Evolutionary conservation across 768 basidiomycete genomes (phyloP), one percentile per base, ranked within the genome.

Genomic region (Nidularia sp.): DNA sequence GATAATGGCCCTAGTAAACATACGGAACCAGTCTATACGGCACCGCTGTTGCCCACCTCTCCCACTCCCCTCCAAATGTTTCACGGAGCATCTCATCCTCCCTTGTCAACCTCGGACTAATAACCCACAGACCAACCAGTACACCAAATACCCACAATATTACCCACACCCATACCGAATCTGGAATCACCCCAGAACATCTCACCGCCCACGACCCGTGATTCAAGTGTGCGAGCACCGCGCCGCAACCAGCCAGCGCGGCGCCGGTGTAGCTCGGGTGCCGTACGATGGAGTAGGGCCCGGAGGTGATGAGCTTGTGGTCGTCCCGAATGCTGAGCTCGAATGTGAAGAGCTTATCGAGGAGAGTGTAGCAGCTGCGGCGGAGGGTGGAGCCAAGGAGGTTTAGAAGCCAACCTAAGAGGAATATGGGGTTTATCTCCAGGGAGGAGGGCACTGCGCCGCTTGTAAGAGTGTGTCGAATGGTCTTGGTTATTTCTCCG

Each of bases 311-410:
- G 4, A 68, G 61, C 10, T 52, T 45, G 49, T 68, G 67, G 36
- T 61, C 53, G 42, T 61, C 59, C 25, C 59, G 65, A 48, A 76
- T 64, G n/a, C 64, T 65, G 34, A 74, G 60, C 52, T 75, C 64
- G 53, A 72, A 59, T 22, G 52, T 57, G 55, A 55, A 64, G 34
- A 44, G 49, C 31, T 45, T 42, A 3, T 51, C 57, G 3, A 55
- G 43, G n/a, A 41, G 47, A 10, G 22, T 35, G 47, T 55, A 60
- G 44, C 61, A 58, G 22, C 44, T 18, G 3, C 4, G 7, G 35
- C 54, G 59, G 18, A 58, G 45, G 5, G 43, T 13, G 2, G 52
- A 22, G 3, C 53, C 56, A n/a, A 36, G 15, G 8, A 54, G 4
- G 15, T 51, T 49, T 3, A 56, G 32, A 6, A 50, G 50, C 50